Evolutionary conservation across 2,329 filamentous ascomycete genomes (phyloP).

Genomic region (Xylaria polymorpha): DNA sequence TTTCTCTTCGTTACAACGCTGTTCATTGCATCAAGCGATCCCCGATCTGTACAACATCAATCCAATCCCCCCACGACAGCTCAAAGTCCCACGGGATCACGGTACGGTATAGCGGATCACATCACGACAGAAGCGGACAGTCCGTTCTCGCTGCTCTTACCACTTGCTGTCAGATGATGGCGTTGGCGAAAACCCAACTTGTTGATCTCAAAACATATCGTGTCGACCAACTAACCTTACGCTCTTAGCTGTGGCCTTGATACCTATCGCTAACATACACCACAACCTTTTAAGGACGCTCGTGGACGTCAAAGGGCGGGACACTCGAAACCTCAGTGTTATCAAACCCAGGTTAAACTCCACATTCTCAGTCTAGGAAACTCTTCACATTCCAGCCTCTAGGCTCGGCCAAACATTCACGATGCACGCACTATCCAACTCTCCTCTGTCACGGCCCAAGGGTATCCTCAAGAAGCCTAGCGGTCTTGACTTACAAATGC

Average conservation of each 20-base stretch:
- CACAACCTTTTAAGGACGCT: slow-evolving; percentile 14
- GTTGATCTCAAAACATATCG: slow-evolving; percentile 30
- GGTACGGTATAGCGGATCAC: slow-evolving; percentile 38
- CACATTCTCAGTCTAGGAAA: slow-evolving; percentile 2
- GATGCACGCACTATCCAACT: slow-evolving; percentile 37
- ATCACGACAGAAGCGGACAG: slow-evolving; percentile 24
- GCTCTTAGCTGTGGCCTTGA: slow-evolving; percentile 8
- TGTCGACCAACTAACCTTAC: slow-evolving; percentile 25
- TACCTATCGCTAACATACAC: slow-evolving; percentile 23
- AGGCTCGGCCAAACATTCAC: slow-evolving; percentile 12
- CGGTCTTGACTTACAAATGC: slow-evolving; percentile 34
- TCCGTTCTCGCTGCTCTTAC: slow-evolving; percentile 36
- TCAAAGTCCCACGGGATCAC: slow-evolving; percentile 32
- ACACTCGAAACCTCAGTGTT: slow-evolving; percentile 1
- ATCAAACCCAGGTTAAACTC: slow-evolving; percentile 12
- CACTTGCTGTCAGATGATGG: slow-evolving; percentile 34
- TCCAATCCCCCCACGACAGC: slow-evolving; percentile 38
- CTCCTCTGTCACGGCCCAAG: slow-evolving; percentile 37
- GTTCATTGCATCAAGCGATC: slow-evolving; percentile 32
- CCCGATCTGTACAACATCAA: slow-evolving; percentile 37
- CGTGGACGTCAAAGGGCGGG: slow-evolving; percentile 9
- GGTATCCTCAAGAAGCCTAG: slow-evolving; percentile 43
- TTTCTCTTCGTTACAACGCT: slow-evolving; percentile 31
- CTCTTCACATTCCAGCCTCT: slow-evolving; percentile 8
- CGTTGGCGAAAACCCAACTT: slow-evolving; percentile 31